Evolutionary conservation across 106 monocot genomes (phyloP), one percentile per base, ranked within the genome.

Genomic region (Allium cepa): DNA sequence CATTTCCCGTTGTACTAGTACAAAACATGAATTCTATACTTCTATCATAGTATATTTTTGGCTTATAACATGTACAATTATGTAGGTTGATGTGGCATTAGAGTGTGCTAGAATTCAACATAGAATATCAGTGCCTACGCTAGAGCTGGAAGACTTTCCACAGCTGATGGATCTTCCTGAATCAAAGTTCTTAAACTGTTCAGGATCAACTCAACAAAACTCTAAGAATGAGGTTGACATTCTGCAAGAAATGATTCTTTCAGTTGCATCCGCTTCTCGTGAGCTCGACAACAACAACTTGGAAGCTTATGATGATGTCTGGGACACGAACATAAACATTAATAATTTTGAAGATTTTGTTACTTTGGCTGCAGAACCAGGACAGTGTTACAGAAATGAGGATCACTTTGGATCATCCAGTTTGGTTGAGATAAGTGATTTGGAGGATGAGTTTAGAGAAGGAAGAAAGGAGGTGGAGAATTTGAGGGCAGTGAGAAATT

Each of bases 101-200:
- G 88, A 36, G 36, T 95, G 91, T 69, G 88, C 88, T 18, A 82
- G 91, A 83, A 67, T 95, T 63, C 88, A 91, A 49, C 83, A 95
- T 53, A 79, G 91, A 60, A 75, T 95, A 68, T 78, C 85, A 13
- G 60, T 91, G 72, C 95, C 95, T 12, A 77, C 88, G 22, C 47
- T 85, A 65, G 80, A 79, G 75, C 79, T 83, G 17, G 85, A 88
- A 11, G 95, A 91, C 68, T 91, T 84, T 66, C 82, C 78, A 13
- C 79, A 75, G 4, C 1, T 36, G 36, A 36, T 81, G 6, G 75
- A 83, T 59, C 50, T 83, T 2, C 27, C 49, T 9, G 80, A 87
- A 27, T 58, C 80, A 7, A 85, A 83, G 12, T 16, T 16, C 9
- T 8, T 46, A 72, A 17, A 78, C 17, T 75, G 79, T 28, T 73